Base-by-base conservation (phyloP, 768 basidiomycete species). In the Panaeolus cyanescens region DNA sequence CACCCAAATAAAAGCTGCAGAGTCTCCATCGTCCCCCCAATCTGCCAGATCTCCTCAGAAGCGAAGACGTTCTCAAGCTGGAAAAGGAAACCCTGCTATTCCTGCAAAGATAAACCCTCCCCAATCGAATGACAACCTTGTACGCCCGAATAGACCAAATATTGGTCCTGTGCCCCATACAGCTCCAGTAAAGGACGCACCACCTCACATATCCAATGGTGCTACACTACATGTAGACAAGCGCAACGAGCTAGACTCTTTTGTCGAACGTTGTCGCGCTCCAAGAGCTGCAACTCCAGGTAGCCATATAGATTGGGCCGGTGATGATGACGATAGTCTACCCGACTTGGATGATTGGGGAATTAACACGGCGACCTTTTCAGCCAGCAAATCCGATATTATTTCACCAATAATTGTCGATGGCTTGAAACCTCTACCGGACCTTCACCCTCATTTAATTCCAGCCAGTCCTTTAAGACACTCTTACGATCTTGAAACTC, bases 261-360 rank as follows among this genome's bases (percentile, higher is more conserved):
- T 92, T 10, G 91, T 92, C 13, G 90, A 93, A 69, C 89, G 85
- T 56, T 87, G 91, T 10, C 79, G 90, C 54, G 86, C 90, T 8
- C 79, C 85, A 67, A 77, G 89, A 42, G 87, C 90, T 12, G 76
- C 83, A 15, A 89, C 90, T 1, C 90, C 90, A 13, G 89, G 87
- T 32, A 90, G 86, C 60, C 91, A 93, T 64, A 89, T 93, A 60
- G 92, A 94, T 73, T 95, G 93, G 93, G 93, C 93, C 39, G 89
- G 89, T 33, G 91, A 93, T 65, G 92, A 95, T 59, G 92, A 94
- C 64, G 89, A 90, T 67, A 87, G 83, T 63, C 77, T 95, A 2
- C 92, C 93, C 5, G 91, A 92, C 73, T 79, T 95, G 28, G 85
- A 94, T 70, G 93, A 95, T 69, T 95, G 93, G 93, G 91, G 88